These are phyloP conservation scores for Nakazawaea wyomingensis DNA, from an alignment of 805 yeast genomes.

Conservation along the genomic window DNA sequence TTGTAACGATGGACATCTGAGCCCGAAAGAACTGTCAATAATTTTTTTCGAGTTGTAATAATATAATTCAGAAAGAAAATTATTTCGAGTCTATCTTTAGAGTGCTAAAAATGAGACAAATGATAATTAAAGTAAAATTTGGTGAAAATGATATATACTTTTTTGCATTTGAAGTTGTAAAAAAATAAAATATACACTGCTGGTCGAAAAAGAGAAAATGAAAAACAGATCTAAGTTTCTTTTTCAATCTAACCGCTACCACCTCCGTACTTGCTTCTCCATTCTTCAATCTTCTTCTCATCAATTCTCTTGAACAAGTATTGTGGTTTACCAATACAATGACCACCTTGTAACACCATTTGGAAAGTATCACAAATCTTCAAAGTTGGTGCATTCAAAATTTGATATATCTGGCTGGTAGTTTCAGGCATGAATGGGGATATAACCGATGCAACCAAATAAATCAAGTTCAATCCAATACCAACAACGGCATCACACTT, in stretches of 20 bases:
- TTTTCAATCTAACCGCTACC: constrained; percentile 27
- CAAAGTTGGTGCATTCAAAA: constrained; percentile 78
- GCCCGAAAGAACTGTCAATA: too few species aligned
- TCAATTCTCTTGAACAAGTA: constrained; percentile 91
- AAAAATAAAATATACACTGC: too few species aligned
- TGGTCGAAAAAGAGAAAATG: too few species aligned
- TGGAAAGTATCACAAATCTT: constrained; percentile 74
- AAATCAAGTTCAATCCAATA: constrained; percentile 83
- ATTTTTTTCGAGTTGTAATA: too few species aligned
- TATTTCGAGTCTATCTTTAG: too few species aligned
- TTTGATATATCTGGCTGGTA: constrained; percentile 60
- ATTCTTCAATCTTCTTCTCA: constrained; percentile 76
- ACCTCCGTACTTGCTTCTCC: constrained; percentile 89
- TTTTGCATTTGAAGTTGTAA: too few species aligned
- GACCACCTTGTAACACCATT: constrained; percentile 68
- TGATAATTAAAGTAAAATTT: too few species aligned
- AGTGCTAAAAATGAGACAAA: too few species aligned
- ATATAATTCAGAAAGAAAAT: too few species aligned
- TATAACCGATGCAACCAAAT: constrained; percentile 76
- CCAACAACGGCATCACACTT: constrained; percentile 90
- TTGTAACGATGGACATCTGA: too few species aligned
- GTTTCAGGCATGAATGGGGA: constrained; percentile 91
- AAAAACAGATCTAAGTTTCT: too few species aligned
- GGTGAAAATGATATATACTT: too few species aligned
- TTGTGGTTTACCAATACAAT: constrained; percentile 84